Evolutionary conservation across 306 rosid genomes (phyloP), one percentile per base, ranked within the genome.

Genomic region (Rubus idaeus): DNA sequence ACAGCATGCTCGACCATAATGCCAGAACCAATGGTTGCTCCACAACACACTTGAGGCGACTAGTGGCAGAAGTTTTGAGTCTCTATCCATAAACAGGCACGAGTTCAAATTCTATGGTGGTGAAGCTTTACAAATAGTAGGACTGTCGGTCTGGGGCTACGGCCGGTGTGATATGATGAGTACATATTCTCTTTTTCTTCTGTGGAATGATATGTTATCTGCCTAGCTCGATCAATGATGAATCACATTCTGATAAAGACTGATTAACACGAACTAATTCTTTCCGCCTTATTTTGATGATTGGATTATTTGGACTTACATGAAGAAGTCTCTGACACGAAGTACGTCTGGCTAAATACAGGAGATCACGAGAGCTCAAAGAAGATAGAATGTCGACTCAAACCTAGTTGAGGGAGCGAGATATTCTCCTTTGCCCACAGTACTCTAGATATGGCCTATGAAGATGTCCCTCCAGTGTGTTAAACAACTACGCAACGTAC

Each of bases 31-130:
- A 58, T 60, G 58, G 58, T 53, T 58, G 16, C 56, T 10, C 21
- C 21, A 55, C 77, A 68, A 52, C 77, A 51, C 63, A 61, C 4
- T 37, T 14, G 21, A 52, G 73, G 78, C 73, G 16, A 50, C 16
- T 71, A 79, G 84, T 83, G 86, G 76, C 16, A 18, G 67, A 44
- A 42, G 73, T 76, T 65, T 76, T 50, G 16, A 30, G 81, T 76
- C 81, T 18, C 72, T n/a, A 16, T 75, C 81, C n/a, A 71, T 6
- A 14, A 9, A 75, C 26, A 2, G 77, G 75, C 57, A 20, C 10
- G 61, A 71, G 47, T 49, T 50, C 41, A 47, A 26, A 75, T 37
- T 64, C 49, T 8, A 17, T 20, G 61, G 68, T 49, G 11, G 21
- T 37, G 16, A 14, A 37, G 68, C 68, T 16, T 14, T 30, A 2